Percentiles rank a stretch among this genome's conserved stretches.
Conservation (phyloP, 2,329 filamentous ascomycete genomes). For the Colletotrichum liriopes region DNA sequence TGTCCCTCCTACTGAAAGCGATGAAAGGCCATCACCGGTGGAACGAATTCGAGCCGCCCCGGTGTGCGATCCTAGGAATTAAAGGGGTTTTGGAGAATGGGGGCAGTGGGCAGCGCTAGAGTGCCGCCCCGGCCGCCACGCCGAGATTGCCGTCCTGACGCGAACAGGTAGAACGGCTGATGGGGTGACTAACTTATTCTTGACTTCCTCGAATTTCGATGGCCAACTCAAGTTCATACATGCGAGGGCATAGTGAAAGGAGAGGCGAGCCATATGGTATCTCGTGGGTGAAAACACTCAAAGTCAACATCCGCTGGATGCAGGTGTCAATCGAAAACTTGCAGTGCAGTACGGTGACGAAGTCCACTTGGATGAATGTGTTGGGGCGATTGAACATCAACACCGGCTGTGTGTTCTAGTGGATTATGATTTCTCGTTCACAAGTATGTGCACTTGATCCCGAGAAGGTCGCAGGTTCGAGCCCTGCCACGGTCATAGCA, state of each 20-base stretch:
- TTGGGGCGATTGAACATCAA: rapidly evolving
- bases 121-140: conserved; percentile 3
- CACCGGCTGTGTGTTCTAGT: conserved; percentile 31
- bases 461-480: conserved; percentile 34
- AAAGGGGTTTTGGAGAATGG: conserved; percentile 27
- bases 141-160: neutral
- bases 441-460: conserved; percentile 23
- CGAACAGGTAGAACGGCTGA: neutral
- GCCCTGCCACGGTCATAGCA: conserved; percentile 31
- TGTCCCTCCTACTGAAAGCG: neutral
- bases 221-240: too few species aligned
- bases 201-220: neutral
- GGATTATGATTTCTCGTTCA: conserved; percentile 34
- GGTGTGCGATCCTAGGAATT: neutral
- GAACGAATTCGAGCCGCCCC: neutral
- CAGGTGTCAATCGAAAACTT: neutral
- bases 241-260: neutral
- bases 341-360: neutral
- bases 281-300: too few species aligned
- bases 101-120: conserved; percentile 24
- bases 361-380: neutral
- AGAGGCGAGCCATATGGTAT: too few species aligned
- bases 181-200: neutral
- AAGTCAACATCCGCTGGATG: neutral
- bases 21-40: neutral